A percentile compares a stretch with the other conserved stretches of the same genome.
phyloP scores from a whole-genome alignment of 179 eudicot species.

The Silene coronaria region DNA sequence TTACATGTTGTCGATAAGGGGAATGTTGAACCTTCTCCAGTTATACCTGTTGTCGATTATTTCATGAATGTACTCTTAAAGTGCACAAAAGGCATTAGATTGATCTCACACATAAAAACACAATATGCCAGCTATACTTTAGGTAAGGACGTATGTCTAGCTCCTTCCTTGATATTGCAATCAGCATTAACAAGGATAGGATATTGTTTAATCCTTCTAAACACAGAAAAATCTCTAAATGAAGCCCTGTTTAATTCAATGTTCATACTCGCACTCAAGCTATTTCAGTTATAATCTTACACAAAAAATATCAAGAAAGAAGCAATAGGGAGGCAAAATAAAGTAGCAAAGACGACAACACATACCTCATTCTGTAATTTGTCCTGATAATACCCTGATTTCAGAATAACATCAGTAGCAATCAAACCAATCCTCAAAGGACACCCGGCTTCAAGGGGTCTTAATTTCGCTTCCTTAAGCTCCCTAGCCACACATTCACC shows the following conservation, averaged over 20 bases:
- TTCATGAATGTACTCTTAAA: no score
- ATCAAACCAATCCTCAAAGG: constrained; percentile 53
- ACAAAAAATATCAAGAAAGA: background rate
- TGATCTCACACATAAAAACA: no score
- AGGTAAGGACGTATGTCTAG: no score
- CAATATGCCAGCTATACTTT: no score
- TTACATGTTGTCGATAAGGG: no score
- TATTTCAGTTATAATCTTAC: background rate
- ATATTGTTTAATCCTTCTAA: background rate
- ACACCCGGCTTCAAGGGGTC: constrained; percentile 66
- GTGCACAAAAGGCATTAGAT: no score
- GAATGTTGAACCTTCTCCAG: no score
- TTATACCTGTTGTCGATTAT: no score
- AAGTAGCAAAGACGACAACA: constrained; percentile 14
- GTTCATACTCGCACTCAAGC: background rate
- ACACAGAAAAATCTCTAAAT: background rate
- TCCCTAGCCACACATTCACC: constrained; percentile 75
- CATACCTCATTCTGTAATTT: constrained; percentile 62
- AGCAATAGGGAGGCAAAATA: background rate
- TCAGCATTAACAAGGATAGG: background rate
- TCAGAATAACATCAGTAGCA: constrained; percentile 40
- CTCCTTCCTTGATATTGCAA: background rate
- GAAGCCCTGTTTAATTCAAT: background rate
- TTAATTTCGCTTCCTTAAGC: constrained; percentile 60
- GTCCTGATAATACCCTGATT: constrained; percentile 48